phyloP scores from a whole-genome alignment of 2,329 filamentous ascomycete species.

The Exutisphaerella laricina region DNA sequence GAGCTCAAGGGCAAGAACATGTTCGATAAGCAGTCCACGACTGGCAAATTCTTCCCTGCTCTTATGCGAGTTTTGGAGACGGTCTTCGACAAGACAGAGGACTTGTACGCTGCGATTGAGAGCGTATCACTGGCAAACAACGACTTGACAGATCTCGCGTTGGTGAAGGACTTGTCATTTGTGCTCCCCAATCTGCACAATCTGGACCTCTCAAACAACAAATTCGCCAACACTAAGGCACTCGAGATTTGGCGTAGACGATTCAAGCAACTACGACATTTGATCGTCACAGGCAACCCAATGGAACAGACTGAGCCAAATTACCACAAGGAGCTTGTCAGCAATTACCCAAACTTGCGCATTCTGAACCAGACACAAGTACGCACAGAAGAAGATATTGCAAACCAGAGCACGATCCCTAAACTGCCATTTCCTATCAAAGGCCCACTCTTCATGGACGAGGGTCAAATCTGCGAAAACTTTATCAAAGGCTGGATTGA shows the following conservation, averaged over 20 bases:
- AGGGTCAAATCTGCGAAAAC: slow-evolving; percentile 65
- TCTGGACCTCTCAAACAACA: slow-evolving; percentile 81
- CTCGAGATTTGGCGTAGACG: slow-evolving; percentile 73
- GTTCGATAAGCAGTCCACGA: slow-evolving; percentile 63
- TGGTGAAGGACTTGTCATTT: slow-evolving; percentile 68
- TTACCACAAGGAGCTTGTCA: slow-evolving; percentile 63
- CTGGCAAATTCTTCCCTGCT: slow-evolving; percentile 84
- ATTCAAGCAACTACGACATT: slow-evolving; percentile 71
- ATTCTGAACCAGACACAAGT: slow-evolving; percentile 70
- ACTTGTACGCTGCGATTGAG: slow-evolving; percentile 70
- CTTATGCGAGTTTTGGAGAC: slow-evolving; percentile 81
- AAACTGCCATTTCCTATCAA: slow-evolving; percentile 57
- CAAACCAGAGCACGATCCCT: slow-evolving; percentile 48
- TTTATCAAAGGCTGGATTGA: slow-evolving; percentile 71
- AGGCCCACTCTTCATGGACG: slow-evolving; percentile 67
- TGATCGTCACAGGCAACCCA: slow-evolving; percentile 73
- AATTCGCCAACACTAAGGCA: slow-evolving; percentile 61
- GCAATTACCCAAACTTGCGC: slow-evolving; percentile 77
- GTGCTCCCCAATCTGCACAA: slow-evolving; percentile 83
- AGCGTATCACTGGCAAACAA: slow-evolving; percentile 81
- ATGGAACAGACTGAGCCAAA: slow-evolving; percentile 48
- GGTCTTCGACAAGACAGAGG: slow-evolving; percentile 64
- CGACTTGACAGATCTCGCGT: slow-evolving; percentile 63
- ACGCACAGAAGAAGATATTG: slow-evolving; percentile 65
- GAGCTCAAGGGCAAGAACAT: slow-evolving; percentile 69